Evolutionary conservation across 1,139 yeast species (phyloP), one percentile per base, ranked within the genome.

Genomic region (Geotrichum phurueaensis): DNA sequence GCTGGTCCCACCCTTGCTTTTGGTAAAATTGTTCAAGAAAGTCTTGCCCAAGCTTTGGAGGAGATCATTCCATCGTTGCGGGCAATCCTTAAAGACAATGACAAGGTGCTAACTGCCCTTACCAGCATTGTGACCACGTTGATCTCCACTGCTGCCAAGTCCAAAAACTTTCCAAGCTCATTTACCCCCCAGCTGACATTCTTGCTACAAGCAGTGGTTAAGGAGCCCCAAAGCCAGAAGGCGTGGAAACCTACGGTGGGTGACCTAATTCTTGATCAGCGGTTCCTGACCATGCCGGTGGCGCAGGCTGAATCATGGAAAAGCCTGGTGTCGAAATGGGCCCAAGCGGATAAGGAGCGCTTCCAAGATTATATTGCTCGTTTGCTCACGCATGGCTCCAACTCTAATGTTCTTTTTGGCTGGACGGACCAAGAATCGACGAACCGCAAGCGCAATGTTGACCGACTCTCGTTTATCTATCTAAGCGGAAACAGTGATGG

Each of bases 371-470:
- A 84, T 57, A 47, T 22, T 20, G 76, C 61, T 39, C 65, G 81
- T 62, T 69, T 86, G n/a, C 73, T 84, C 0, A 78, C 84, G 9
- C 75, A 78, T 56, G 79, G 80, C 33, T 74, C 84, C 1, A 76
- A 85, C 5, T 77, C 86, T 0, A 78, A 85, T 15, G 83, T 72
- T 13, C 76, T 87, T 31, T 88, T 89, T 72, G 84, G 82, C 51
- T 88, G 96, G 92, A 84, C 85, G 65, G 96, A 89, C 64, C 83
- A 87, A 20, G 94, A 87, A 65, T 76, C 84, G 39, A 82, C 80
- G 33, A 76, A 74, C 60, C 81, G 82, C 58, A 75, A 80, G 4
- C 71, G 76, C 62, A 78, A 82, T 43, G 68, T 89, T 53, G 82
- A 81, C 61, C 78, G 92, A 59, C 76, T 90, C 1, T 76, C 88